Evolutionary conservation across 2,329 filamentous ascomycete species (phyloP).

Genomic region (Sporothrix brunneoviolacea): DNA sequence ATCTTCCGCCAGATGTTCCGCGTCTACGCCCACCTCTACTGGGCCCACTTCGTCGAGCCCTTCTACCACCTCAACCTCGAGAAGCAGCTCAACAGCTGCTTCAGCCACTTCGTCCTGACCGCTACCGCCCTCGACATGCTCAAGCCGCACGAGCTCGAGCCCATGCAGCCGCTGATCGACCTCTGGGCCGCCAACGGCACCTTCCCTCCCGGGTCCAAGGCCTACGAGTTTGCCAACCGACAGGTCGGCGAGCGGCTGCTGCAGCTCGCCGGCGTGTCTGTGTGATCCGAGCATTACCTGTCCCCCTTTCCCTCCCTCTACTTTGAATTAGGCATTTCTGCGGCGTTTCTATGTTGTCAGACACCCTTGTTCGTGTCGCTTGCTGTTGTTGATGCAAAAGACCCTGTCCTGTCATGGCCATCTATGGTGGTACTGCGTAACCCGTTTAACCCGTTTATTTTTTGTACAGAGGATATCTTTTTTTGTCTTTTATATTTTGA

Average conservation of each 20-base stretch:
- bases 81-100: slow-evolving; percentile 80
- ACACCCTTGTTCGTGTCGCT: neutral
- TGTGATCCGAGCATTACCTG: neutral
- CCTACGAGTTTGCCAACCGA: slow-evolving; percentile 58
- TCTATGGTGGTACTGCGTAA: too few relatives aligned
- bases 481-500: too few relatives aligned
- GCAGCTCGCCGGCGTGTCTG: slow-evolving; percentile 26
- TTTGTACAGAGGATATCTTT: too few relatives aligned
- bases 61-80: slow-evolving; percentile 78
- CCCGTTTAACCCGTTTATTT: too few relatives aligned
- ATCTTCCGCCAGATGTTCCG: slow-evolving; percentile 99
- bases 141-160: slow-evolving; percentile 83
- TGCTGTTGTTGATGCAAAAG: neutral
- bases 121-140: slow-evolving; percentile 78
- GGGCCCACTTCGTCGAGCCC: slow-evolving; percentile 82
- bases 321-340: neutral
- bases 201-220: slow-evolving; percentile 68
- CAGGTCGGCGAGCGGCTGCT: slow-evolving; percentile 53
- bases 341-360: neutral
- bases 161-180: slow-evolving; percentile 91
- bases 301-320: neutral
- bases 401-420: too few relatives aligned
- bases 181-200: slow-evolving; percentile 86
- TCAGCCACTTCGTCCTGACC: slow-evolving; percentile 76
- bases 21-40: slow-evolving; percentile 96